Conservation (phyloP, 2,329 filamentous ascomycete genomes). For the Xylaria sp. region DNA sequence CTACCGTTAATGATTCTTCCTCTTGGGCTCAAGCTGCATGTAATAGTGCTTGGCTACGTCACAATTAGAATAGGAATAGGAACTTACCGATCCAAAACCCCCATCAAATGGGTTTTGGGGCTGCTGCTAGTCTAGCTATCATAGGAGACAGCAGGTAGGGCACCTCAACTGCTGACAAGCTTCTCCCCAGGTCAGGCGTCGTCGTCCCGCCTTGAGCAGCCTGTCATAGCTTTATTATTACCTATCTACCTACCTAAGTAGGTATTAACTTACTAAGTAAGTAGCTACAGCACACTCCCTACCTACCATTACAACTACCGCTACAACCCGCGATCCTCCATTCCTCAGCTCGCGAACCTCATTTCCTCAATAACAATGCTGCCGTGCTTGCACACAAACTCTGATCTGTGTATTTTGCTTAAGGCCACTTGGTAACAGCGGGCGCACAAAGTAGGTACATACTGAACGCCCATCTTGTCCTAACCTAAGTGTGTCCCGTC, state of each 20-base stretch:
- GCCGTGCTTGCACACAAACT: not conserved
- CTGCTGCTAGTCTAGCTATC: not conserved
- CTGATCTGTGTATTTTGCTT: conserved; percentile 6
- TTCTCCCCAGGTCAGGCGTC: not conserved
- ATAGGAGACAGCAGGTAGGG: no score
- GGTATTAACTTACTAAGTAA: no score
- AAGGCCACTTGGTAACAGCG: not conserved
- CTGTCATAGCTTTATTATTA: not conserved
- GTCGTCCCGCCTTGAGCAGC: not conserved
- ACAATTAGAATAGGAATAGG: conserved; percentile 7
- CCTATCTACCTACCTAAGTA: no score
- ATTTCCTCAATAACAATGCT: conserved; percentile 27
- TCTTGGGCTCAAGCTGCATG: conserved; percentile 22
- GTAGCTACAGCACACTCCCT: not conserved
- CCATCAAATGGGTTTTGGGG: conserved; percentile 3
- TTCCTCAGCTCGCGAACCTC: conserved; percentile 17
- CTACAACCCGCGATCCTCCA: conserved; percentile 25
- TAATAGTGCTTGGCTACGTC: conserved; percentile 25
- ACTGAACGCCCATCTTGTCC: not conserved
- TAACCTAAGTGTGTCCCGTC: not conserved
- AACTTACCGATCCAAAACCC: conserved; percentile 4
- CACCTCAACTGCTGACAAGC: conserved; percentile 8
- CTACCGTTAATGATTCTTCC: not conserved
- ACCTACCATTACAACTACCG: not conserved
- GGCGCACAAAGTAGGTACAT: not conserved